phyloP scores from a whole-genome alignment of 179 eudicot species.

The Dionaea muscipula region DNA sequence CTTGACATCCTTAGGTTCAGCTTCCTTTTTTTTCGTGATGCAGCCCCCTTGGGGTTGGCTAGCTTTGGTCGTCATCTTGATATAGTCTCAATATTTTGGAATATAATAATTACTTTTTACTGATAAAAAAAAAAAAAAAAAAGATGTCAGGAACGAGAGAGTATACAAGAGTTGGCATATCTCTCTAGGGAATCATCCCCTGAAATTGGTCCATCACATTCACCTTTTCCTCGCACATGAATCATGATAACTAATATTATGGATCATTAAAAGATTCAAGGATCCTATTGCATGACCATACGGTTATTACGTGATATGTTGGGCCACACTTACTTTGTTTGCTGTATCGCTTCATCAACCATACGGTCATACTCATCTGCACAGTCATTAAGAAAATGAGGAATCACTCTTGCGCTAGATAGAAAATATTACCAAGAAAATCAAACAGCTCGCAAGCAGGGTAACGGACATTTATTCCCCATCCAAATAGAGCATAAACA shows the following conservation, averaged over 20 bases:
- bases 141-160: not conserved
- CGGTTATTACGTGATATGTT: too few relatives aligned
- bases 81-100: too few relatives aligned
- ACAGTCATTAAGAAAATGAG: conserved; percentile 13
- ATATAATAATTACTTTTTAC: too few relatives aligned
- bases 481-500: not conserved
- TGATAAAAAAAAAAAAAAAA: too few relatives aligned
- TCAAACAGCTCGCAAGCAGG: not conserved
- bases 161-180: too few relatives aligned
- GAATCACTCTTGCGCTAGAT: not conserved
- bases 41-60: too few relatives aligned
- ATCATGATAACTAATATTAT: not conserved
- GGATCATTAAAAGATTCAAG: not conserved
- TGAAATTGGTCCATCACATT: too few relatives aligned
- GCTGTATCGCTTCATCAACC: conserved; percentile 58
- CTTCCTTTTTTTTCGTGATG: too few relatives aligned
- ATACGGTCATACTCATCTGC: conserved; percentile 74
- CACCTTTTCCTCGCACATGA: not conserved
- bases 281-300: not conserved
- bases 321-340: conserved; percentile 35
- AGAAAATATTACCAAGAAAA: not conserved
- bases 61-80: too few relatives aligned
- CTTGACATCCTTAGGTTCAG: too few relatives aligned
- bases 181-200: too few relatives aligned
- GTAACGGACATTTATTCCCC: not conserved